Percentiles rank a stretch among this genome's conserved stretches.
Conservation (phyloP, 2,329 filamentous ascomycete genomes). For the Microascus cirrosus region DNA sequence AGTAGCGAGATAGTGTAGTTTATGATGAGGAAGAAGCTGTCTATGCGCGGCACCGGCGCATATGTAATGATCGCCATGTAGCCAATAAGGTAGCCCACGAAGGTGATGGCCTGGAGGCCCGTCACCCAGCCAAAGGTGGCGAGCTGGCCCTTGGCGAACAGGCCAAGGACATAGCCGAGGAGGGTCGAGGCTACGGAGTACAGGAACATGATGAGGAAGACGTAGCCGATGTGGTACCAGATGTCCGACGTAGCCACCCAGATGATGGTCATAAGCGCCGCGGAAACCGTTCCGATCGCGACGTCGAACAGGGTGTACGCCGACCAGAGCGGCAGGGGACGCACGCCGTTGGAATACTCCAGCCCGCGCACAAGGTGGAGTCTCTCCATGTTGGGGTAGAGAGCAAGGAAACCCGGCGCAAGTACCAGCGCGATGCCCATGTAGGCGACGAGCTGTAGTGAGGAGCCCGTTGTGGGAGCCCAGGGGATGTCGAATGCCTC, state of each 20-base stretch:
- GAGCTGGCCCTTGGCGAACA: slow-evolving; percentile 69
- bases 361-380: slow-evolving; percentile 69
- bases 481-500: slow-evolving; percentile 67
- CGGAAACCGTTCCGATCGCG: slow-evolving; percentile 28
- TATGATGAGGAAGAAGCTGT: slow-evolving; percentile 53
- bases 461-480: slow-evolving; percentile 55
- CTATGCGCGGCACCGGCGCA: slow-evolving; percentile 56
- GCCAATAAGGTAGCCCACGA: slow-evolving; percentile 60
- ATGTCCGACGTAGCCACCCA: slow-evolving; percentile 53
- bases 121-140: slow-evolving; percentile 77
- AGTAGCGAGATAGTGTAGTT: slow-evolving; percentile 67
- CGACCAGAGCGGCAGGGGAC: slow-evolving; percentile 71
- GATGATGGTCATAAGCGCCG: slow-evolving; percentile 55
- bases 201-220: slow-evolving; percentile 71
- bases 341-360: slow-evolving; percentile 86
- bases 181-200: slow-evolving; percentile 72
- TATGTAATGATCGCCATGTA: slow-evolving; percentile 68
- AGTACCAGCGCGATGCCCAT: slow-evolving; percentile 67
- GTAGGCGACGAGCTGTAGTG: slow-evolving; percentile 71
- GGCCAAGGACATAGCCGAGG: slow-evolving; percentile 69
- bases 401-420: slow-evolving; percentile 75
- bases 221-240: slow-evolving; percentile 71
- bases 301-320: slow-evolving; percentile 76
- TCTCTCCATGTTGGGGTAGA: slow-evolving; percentile 82
- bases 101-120: slow-evolving; percentile 61